phyloP scores from a whole-genome alignment of 257 asterid species.

The Paraleonurus japonicus region DNA sequence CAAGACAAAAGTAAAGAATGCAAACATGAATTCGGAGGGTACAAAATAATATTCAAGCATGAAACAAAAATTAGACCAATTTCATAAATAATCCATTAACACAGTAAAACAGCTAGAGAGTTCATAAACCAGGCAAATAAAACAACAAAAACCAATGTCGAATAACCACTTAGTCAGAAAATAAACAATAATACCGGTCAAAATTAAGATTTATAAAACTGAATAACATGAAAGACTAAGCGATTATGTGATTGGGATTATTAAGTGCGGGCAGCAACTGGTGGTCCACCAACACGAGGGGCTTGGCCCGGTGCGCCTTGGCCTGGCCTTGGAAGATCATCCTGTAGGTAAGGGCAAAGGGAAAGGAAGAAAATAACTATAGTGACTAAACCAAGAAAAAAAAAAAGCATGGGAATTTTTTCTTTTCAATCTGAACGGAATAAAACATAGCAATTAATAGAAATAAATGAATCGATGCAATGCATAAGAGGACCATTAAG shows the following conservation, averaged over 20 bases:
- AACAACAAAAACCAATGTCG: not conserved
- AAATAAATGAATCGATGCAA: not conserved
- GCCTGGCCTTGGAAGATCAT: slow-evolving; percentile 72
- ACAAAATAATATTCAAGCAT: not conserved
- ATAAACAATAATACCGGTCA: not conserved
- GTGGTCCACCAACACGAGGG: slow-evolving; percentile 68
- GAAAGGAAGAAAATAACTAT: not conserved
- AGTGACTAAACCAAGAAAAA: not conserved
- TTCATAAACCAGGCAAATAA: not conserved
- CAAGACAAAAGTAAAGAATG: not conserved
- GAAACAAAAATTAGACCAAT: not conserved
- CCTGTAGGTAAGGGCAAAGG: slow-evolving; percentile 36
- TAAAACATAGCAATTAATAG: not conserved
- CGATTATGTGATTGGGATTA: slow-evolving; percentile 18
- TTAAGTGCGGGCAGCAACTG: slow-evolving; percentile 58
- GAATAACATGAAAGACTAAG: not conserved
- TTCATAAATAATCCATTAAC: not conserved
- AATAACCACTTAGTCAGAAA: too few relatives aligned
- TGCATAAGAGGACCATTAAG: not conserved
- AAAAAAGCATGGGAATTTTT: not conserved
- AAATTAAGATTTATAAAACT: slow-evolving; percentile 21
- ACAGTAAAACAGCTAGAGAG: not conserved
- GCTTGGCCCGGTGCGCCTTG: slow-evolving; percentile 65
- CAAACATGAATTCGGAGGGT: not conserved
- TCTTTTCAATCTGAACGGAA: not conserved